Percentiles rank a stretch among this genome's conserved stretches.
These are phyloP conservation scores for Tolypocladium tropicale DNA, from an alignment of 2,329 filamentous ascomycete species.

Conservation along the genomic window DNA sequence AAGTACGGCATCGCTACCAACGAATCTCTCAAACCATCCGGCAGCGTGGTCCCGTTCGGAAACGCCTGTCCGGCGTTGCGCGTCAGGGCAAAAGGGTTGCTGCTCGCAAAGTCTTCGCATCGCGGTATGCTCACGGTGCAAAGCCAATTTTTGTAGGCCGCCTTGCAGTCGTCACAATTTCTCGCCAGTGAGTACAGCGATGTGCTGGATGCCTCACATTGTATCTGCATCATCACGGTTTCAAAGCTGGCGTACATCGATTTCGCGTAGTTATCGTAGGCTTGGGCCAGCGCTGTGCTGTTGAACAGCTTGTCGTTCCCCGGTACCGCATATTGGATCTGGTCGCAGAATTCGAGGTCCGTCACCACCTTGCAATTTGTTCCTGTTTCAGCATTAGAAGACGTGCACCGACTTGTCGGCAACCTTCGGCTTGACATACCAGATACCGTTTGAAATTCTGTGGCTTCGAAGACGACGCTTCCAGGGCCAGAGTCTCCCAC, in stretches of 20 bases:
- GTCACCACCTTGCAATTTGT: constrained; percentile 79
- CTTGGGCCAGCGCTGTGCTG: constrained; percentile 50
- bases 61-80: constrained; percentile 66
- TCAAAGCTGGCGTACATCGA: constrained; percentile 66
- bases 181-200: constrained; percentile 74
- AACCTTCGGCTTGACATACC: constrained; percentile 39
- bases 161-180: constrained; percentile 63
- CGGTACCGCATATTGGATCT: constrained; percentile 86
- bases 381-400: constrained; percentile 32
- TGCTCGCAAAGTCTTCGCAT: constrained; percentile 70
- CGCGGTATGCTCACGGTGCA: constrained; percentile 89
- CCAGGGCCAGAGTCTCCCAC: constrained; percentile 46
- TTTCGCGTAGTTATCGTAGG: constrained; percentile 70
- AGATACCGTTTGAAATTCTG: constrained; percentile 68
- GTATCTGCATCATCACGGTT: constrained; percentile 72
- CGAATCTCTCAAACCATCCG: constrained; percentile 19
- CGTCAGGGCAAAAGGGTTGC: constrained; percentile 29
- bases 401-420: background rate
- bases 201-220: constrained; percentile 66
- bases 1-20: constrained; percentile 13
- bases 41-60: constrained; percentile 52
- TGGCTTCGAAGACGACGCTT: constrained; percentile 61
- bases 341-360: constrained; percentile 78
- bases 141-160: constrained; percentile 87
- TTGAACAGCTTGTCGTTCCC: constrained; percentile 57